Evolutionary conservation across 2,329 filamentous ascomycete genomes (phyloP).

Genomic region (Xylariaceae sp.): DNA sequence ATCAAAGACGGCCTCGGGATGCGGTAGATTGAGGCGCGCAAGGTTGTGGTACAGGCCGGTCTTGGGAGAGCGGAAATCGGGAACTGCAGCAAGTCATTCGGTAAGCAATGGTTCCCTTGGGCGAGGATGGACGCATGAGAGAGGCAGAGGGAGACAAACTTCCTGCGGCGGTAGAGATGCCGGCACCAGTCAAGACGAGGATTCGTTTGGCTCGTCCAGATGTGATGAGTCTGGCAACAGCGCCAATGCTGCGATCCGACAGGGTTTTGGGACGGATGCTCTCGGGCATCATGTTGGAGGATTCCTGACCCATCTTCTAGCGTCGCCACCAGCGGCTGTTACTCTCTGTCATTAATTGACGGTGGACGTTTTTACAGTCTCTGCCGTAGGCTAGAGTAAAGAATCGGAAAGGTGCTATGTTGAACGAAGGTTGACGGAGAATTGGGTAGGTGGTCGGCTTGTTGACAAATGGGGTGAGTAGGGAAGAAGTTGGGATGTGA

Average conservation of each 20-base stretch:
- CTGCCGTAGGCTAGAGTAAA: too few species aligned
- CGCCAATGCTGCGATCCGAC: constrained; percentile 61
- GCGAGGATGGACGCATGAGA: background rate
- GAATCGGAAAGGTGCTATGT: too few species aligned
- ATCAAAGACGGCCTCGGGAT: constrained; percentile 91
- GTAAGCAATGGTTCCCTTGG: background rate
- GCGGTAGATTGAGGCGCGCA: constrained; percentile 74
- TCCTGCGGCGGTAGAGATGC: constrained; percentile 71
- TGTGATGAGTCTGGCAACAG: constrained; percentile 75
- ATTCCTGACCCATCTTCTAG: constrained; percentile 78
- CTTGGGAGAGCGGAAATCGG: constrained; percentile 89
- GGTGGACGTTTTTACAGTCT: too few species aligned
- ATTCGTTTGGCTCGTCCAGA: constrained; percentile 62
- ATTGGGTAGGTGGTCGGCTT: too few species aligned
- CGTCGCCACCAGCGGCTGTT: constrained; percentile 18
- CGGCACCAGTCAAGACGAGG: constrained; percentile 86
- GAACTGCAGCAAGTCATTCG: constrained; percentile 49
- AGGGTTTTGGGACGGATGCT: constrained; percentile 61
- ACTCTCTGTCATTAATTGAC: constrained; percentile 9
- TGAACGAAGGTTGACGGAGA: too few species aligned
- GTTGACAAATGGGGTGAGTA: too few species aligned
- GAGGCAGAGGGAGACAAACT: constrained; percentile 39
- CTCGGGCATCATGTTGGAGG: constrained; percentile 62
- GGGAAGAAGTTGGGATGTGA: too few species aligned
- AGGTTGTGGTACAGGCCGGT: constrained; percentile 94